Evolutionary conservation across 305 asterid species (phyloP).

Genomic region (Fraxinus velutina): DNA sequence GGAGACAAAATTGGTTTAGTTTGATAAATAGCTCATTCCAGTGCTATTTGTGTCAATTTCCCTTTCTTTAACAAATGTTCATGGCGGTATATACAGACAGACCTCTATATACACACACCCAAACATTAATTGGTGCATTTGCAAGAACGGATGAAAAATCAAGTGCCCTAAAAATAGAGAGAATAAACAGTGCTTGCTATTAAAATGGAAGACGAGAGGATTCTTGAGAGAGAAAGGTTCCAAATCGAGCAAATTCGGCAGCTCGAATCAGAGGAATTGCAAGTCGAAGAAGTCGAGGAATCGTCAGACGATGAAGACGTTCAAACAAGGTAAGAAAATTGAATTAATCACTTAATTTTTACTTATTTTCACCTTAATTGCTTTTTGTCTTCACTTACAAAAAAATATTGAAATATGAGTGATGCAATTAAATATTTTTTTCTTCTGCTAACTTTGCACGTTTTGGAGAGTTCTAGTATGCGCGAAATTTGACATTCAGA

Average conservation of each 20-base stretch:
- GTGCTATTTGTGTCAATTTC: background rate
- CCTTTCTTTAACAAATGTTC: background rate
- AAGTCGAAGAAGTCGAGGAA: slow-evolving; percentile 75
- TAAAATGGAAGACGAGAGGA: slow-evolving; percentile 42
- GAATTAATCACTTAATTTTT: background rate
- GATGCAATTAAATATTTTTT: background rate
- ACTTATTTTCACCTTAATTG: background rate
- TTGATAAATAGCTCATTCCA: background rate
- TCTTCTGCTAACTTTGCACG: background rate
- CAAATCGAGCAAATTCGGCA: slow-evolving; percentile 68
- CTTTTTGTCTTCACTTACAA: background rate
- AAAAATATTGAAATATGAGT: background rate
- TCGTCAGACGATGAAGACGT: slow-evolving; percentile 54
- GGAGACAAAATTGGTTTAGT: background rate
- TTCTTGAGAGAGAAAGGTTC: slow-evolving; percentile 63
- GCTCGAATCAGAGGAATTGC: slow-evolving; percentile 80
- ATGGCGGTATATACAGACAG: background rate
- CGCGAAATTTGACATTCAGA: background rate
- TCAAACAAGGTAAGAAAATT: slow-evolving; percentile 19
- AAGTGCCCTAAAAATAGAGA: background rate
- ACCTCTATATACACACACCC: background rate
- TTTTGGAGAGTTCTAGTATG: background rate
- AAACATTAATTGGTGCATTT: background rate
- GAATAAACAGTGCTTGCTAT: background rate
- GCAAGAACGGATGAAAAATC: background rate